Percentiles rank a stretch among this genome's conserved stretches.
Evolutionary conservation across 202 grass and related monocot genomes (phyloP).

Genomic region (Zoysia matrella): DNA sequence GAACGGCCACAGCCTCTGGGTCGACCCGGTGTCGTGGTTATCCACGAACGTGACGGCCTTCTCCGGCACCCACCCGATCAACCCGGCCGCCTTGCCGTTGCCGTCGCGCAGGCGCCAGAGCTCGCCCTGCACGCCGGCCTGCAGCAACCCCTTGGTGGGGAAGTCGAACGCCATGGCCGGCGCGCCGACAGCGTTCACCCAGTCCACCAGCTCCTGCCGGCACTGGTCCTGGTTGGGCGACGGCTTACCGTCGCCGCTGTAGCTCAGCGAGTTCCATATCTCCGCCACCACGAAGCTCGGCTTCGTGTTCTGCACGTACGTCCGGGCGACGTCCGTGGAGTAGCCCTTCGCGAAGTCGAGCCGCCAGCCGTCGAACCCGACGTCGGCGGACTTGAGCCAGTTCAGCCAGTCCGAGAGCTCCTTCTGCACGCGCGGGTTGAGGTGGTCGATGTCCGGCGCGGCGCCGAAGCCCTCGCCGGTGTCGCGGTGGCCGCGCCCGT

Average conservation of each 20-base stretch:
- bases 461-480: conserved; percentile 44
- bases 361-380: neutral
- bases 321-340: too few species aligned
- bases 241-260: too few species aligned
- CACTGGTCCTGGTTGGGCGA: too few species aligned
- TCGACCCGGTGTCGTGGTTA: conserved; percentile 62
- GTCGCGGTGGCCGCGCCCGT: conserved; percentile 53
- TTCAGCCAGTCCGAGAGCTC: neutral
- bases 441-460: conserved; percentile 14
- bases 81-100: conserved; percentile 48
- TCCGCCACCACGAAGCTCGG: too few species aligned
- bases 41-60: conserved; percentile 59
- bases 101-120: conserved; percentile 60
- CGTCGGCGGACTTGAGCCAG: neutral
- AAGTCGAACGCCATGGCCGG: too few species aligned
- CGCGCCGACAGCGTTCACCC: too few species aligned
- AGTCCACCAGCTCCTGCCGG: too few species aligned
- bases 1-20: conserved; percentile 56
- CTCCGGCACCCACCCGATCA: conserved; percentile 60
- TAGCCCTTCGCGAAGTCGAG: too few species aligned
- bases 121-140: conserved; percentile 51
- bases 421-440: neutral
- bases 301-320: too few species aligned
- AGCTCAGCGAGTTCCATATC: too few species aligned
- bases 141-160: conserved; percentile 55